Evolutionary conservation across 1,284 basidiomycete species (phyloP).

Genomic region (Taiwanofungus camphoratus): DNA sequence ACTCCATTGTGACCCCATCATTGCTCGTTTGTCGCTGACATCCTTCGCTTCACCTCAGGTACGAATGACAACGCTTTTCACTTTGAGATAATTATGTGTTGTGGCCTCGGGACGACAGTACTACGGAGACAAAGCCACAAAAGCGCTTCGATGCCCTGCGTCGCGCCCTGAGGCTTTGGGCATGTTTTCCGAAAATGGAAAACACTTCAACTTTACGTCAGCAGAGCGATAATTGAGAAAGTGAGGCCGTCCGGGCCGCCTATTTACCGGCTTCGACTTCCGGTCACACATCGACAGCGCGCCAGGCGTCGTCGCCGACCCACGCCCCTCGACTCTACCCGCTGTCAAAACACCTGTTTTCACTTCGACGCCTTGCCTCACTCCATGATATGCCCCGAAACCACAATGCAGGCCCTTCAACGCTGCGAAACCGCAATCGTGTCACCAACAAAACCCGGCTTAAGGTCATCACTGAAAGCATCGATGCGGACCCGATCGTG

Average conservation of each 20-base stretch:
- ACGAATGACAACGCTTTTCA: too few species aligned
- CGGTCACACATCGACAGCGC: slow-evolving; percentile 16
- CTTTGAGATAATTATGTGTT: too few species aligned
- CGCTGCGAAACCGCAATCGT: slow-evolving; percentile 78
- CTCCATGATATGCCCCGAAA: slow-evolving; percentile 80
- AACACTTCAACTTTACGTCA: slow-evolving; percentile 12
- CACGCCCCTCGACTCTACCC: slow-evolving; percentile 17
- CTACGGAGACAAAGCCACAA: too few species aligned
- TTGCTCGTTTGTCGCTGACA: too few species aligned
- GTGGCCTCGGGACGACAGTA: too few species aligned
- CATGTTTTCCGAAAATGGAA: too few species aligned
- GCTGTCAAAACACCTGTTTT: slow-evolving; percentile 16
- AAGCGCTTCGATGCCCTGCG: too few species aligned
- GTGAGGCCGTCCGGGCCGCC: slow-evolving; percentile 6
- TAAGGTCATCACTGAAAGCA: slow-evolving; percentile 72
- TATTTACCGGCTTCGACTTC: slow-evolving; percentile 9
- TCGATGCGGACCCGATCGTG: slow-evolving; percentile 78
- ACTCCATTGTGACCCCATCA: too few species aligned
- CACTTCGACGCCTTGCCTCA: slow-evolving; percentile 15
- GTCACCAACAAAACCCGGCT: slow-evolving; percentile 90
- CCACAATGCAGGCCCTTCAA: slow-evolving; percentile 64
- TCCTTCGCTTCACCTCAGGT: too few species aligned
- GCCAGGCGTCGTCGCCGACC: slow-evolving; percentile 23
- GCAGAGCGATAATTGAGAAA: slow-evolving; percentile 6
- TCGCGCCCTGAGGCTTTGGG: too few species aligned